A percentile compares a stretch with the other conserved stretches of the same genome.
phyloP scores from a whole-genome alignment of 495 filamentous ascomycete genomes.

The Hypoxylon lienhwacheense region DNA sequence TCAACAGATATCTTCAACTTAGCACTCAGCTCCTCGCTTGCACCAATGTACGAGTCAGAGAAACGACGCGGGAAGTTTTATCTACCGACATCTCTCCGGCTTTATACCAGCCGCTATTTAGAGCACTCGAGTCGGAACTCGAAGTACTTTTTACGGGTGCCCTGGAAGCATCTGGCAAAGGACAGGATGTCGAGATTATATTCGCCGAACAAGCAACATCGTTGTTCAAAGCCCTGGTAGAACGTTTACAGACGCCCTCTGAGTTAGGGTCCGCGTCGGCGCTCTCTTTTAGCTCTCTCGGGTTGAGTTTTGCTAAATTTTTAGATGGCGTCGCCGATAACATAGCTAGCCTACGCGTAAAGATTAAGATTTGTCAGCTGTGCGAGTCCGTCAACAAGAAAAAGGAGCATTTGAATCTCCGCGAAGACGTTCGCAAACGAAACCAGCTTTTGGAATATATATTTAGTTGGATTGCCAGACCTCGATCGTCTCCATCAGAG shows the following conservation, averaged over 20 bases:
- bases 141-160: constrained; percentile 57
- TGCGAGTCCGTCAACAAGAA: constrained; percentile 64
- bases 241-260: constrained; percentile 59
- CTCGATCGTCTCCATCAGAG: constrained; percentile 47
- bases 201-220: constrained; percentile 67
- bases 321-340: constrained; percentile 57
- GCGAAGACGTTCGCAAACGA: constrained; percentile 65
- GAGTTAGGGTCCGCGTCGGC: constrained; percentile 59
- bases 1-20: constrained; percentile 61
- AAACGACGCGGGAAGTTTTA: constrained; percentile 64
- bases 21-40: constrained; percentile 65
- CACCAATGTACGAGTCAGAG: constrained; percentile 61
- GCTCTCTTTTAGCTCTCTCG: constrained; percentile 61
- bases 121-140: constrained; percentile 62
- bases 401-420: constrained; percentile 65
- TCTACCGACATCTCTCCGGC: constrained; percentile 61
- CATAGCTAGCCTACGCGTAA: constrained; percentile 57
- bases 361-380: constrained; percentile 67
- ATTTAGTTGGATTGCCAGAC: constrained; percentile 64
- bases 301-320: constrained; percentile 63
- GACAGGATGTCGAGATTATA: constrained; percentile 60
- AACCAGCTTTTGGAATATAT: constrained; percentile 66
- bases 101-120: constrained; percentile 62
- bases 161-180: constrained; percentile 52
- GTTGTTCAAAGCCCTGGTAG: constrained; percentile 62